A percentile compares a stretch with the other conserved stretches of the same genome.
These are phyloP conservation scores for Candida glaebosa DNA, from an alignment of 805 yeast species.

Conservation along the genomic window DNA sequence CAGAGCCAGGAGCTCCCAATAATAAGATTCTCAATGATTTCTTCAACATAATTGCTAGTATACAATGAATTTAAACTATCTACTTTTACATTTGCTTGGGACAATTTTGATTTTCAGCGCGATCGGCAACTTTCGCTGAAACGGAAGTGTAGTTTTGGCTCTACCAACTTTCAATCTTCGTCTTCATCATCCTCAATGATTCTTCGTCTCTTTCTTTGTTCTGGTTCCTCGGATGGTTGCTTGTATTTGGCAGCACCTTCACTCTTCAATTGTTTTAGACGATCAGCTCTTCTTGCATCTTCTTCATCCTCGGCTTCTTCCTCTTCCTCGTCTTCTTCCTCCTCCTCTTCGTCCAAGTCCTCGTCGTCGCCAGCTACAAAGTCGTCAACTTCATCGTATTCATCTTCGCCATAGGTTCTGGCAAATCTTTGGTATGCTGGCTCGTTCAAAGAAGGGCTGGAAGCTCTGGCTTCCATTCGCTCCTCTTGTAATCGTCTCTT, in stretches of 20 bases:
- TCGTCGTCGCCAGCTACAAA: slow-evolving; percentile 34
- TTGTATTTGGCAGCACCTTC: slow-evolving; percentile 52
- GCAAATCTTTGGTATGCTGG: slow-evolving; percentile 39
- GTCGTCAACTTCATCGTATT: slow-evolving; percentile 29
- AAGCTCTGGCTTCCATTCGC: slow-evolving; percentile 45
- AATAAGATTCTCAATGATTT: slow-evolving; percentile 63
- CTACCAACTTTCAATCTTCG: slow-evolving; percentile 19
- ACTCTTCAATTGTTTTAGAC: slow-evolving; percentile 51
- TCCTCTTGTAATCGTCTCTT: slow-evolving; percentile 58
- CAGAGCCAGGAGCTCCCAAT: slow-evolving; percentile 94
- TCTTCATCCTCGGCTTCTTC: slow-evolving; percentile 42
- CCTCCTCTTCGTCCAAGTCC: slow-evolving; percentile 31
- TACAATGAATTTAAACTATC: neutral
- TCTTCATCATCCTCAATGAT: slow-evolving; percentile 52
- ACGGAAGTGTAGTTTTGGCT: neutral
- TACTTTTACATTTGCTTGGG: neutral
- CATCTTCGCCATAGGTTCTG: slow-evolving; percentile 32
- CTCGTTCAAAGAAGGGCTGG: slow-evolving; percentile 28
- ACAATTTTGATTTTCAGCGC: neutral
- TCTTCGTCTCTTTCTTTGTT: slow-evolving; percentile 42
- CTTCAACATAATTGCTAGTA: slow-evolving; percentile 1
- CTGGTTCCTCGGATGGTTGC: slow-evolving; percentile 12
- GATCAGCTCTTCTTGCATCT: slow-evolving; percentile 53
- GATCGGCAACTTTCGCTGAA: neutral
- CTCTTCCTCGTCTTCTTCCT: slow-evolving; percentile 42